phyloP scores from a whole-genome alignment of 352 stramenopile species.

The Globisporangium iwayamae region DNA sequence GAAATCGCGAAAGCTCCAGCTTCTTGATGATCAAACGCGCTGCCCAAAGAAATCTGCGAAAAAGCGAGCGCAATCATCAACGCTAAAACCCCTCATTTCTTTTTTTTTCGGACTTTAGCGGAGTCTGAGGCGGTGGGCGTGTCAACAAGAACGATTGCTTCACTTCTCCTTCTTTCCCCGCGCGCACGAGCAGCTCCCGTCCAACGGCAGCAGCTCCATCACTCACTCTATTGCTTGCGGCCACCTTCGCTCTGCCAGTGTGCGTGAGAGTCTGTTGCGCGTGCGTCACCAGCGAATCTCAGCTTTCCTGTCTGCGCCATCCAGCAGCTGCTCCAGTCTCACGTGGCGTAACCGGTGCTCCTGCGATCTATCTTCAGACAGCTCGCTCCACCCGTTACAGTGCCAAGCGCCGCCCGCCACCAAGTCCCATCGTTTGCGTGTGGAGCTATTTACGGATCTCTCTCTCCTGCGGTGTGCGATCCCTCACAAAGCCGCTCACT shows the following conservation, averaged over 20 bases:
- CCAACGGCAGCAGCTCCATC: not conserved
- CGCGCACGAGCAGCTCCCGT: conserved; percentile 1
- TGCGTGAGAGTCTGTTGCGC: not conserved
- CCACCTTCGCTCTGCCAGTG: not conserved
- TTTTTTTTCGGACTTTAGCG: conserved; percentile 4
- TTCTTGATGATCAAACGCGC: no score
- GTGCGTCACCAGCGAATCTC: not conserved
- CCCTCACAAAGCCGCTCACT: not conserved
- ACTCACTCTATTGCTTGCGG: not conserved
- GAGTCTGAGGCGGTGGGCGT: not conserved
- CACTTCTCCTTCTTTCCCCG: not conserved
- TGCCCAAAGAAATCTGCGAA: no score
- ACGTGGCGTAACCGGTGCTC: not conserved
- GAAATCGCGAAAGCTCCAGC: no score
- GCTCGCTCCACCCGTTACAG: not conserved
- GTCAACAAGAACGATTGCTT: no score
- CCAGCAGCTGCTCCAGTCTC: not conserved
- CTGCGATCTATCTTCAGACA: not conserved
- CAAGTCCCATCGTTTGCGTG: not conserved
- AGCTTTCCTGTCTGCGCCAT: not conserved
- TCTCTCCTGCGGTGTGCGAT: not conserved
- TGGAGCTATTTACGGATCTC: not conserved
- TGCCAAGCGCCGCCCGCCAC: not conserved
- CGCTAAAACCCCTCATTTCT: not conserved
- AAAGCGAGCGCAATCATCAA: no score